phyloP scores from a whole-genome alignment of 2,329 filamentous ascomycete species.

The Aspergillus quadrilineatus region DNA sequence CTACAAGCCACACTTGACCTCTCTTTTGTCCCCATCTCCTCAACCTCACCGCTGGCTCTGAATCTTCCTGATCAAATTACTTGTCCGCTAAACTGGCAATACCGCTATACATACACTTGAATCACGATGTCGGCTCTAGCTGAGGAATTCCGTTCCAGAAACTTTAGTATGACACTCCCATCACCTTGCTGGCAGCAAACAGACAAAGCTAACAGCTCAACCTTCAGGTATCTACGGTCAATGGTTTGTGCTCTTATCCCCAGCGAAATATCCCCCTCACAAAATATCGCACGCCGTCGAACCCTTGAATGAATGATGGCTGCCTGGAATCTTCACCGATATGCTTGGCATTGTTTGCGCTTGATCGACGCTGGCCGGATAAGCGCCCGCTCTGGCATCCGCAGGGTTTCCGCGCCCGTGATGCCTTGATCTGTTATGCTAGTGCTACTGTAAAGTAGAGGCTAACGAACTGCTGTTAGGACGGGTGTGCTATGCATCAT shows the following conservation, averaged over 20 bases:
- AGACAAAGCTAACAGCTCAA: constrained; percentile 25
- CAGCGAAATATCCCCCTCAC: not conserved
- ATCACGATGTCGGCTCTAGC: constrained; percentile 54
- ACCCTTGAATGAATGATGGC: constrained; percentile 17
- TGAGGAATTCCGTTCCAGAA: constrained; percentile 64
- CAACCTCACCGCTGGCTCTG: not conserved
- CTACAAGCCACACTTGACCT: constrained; percentile 14
- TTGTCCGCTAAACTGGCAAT: not conserved
- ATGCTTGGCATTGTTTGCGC: constrained; percentile 20
- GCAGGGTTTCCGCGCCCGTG: not conserved
- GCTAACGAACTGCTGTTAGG: constrained; percentile 31
- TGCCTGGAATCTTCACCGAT: constrained; percentile 21
- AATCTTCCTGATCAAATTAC: not conserved
- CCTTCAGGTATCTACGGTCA: constrained; percentile 64
- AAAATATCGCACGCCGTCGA: not conserved
- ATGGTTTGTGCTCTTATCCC: constrained; percentile 53
- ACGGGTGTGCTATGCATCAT: constrained; percentile 60
- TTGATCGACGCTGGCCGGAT: not conserved
- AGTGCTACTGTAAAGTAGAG: not conserved
- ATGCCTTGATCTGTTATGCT: not conserved
- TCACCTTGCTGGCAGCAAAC: constrained; percentile 18
- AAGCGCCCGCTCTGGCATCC: not conserved
- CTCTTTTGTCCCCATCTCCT: not conserved
- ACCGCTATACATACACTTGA: not conserved
- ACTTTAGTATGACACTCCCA: constrained; percentile 58